Percentiles rank a stretch among this genome's conserved stretches.
These are phyloP conservation scores for Pichia sp. DNA, from an alignment of 1,139 yeast genomes.

Conservation along the genomic window DNA sequence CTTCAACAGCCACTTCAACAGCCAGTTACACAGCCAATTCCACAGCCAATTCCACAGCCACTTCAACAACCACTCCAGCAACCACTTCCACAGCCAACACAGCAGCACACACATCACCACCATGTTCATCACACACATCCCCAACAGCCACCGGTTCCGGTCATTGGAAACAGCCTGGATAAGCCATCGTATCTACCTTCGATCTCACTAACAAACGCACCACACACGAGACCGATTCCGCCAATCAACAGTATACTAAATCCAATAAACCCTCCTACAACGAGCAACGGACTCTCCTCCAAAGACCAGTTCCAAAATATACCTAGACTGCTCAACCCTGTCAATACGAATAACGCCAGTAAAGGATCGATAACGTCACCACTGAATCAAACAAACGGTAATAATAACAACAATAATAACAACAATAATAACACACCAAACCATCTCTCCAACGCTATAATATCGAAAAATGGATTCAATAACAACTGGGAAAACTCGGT, in stretches of 20 bases:
- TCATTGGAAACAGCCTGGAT: too few species aligned
- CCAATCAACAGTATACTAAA: constrained; percentile 1
- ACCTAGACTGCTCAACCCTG: constrained; percentile 5
- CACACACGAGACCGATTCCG: neutral
- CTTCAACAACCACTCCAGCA: neutral
- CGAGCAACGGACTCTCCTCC: neutral
- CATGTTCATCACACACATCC: neutral
- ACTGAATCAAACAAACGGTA: neutral
- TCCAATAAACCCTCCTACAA: neutral
- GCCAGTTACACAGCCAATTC: too few species aligned
- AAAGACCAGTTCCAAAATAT: neutral
- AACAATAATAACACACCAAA: neutral
- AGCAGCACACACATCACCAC: neutral
- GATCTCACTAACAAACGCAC: neutral
- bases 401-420: neutral
- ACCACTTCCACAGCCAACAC: neutral
- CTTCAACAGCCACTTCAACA: neutral
- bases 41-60: too few species aligned
- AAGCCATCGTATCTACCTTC: neutral
- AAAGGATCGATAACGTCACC: too few species aligned
- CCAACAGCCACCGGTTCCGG: too few species aligned
- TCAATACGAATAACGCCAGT: neutral
- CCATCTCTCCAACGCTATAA: neutral
- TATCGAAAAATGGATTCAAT: constrained; percentile 1
- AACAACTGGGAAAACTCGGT: constrained; percentile 30